Conservation (phyloP, 2,329 filamentous ascomycete genomes). For the Orbilia quercus region DNA sequence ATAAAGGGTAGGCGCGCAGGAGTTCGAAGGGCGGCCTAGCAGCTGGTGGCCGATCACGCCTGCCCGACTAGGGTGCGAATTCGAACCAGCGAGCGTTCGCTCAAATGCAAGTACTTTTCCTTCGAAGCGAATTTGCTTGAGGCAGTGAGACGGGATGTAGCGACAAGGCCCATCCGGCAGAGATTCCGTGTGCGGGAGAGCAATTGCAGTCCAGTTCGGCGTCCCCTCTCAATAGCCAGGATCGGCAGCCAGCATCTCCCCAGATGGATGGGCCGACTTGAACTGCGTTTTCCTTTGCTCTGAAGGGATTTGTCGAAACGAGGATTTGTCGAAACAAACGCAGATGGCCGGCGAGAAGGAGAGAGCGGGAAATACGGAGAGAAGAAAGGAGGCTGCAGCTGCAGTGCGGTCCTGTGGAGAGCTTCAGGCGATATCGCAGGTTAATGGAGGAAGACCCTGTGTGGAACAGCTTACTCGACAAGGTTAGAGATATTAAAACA, state of each 20-base stretch:
- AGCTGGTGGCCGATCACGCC: constrained; percentile 26
- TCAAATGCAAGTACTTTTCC: constrained; percentile 34
- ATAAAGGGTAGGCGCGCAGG: constrained; percentile 16
- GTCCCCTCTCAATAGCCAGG: constrained; percentile 49
- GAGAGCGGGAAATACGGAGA: constrained; percentile 9
- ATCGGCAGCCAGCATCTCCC: constrained; percentile 54
- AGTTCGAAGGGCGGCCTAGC: constrained; percentile 34
- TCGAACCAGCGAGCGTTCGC: constrained; percentile 18
- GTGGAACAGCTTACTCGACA: constrained; percentile 49
- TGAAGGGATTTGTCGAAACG: not conserved
- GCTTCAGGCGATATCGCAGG: constrained; percentile 41
- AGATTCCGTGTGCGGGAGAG: constrained; percentile 55
- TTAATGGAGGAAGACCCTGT: constrained; percentile 24
- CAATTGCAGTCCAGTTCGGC: constrained; percentile 33
- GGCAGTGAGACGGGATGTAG: constrained; percentile 47
- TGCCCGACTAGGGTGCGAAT: constrained; percentile 24
- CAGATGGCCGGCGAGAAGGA: constrained; percentile 17
- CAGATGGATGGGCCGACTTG: constrained; percentile 29
- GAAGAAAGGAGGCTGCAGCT: constrained; percentile 24
- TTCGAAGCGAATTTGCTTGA: constrained; percentile 44
- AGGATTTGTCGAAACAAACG: not conserved
- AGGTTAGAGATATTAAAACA: constrained; percentile 42
- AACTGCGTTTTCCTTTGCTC: constrained; percentile 43
- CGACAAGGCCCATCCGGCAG: constrained; percentile 56
- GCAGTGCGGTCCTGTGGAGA: not conserved